These are phyloP conservation scores for Pseudozyma tsukubaensis DNA, from an alignment of 1,284 basidiomycete species.

Conservation along the genomic window DNA sequence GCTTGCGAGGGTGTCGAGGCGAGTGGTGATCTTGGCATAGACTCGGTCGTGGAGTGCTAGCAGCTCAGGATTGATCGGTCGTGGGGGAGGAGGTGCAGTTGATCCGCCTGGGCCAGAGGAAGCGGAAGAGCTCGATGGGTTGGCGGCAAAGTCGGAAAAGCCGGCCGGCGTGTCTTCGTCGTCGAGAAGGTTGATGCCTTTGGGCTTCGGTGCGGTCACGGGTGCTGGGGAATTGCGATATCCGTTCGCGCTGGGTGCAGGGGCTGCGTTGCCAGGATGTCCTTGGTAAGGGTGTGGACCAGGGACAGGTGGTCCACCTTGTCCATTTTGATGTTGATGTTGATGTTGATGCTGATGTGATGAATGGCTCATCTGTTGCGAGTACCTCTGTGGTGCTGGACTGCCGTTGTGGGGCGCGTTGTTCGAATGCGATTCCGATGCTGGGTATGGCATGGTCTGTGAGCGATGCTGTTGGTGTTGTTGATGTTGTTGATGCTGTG, in stretches of 20 bases:
- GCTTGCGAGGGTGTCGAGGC: conserved; percentile 77
- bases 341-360: conserved; percentile 5
- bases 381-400: not conserved
- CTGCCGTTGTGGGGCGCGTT: not conserved
- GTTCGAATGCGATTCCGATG: conserved; percentile 7
- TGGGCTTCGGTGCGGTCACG: conserved; percentile 20
- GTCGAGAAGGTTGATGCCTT: conserved; percentile 41
- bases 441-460: conserved; percentile 23
- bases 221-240: conserved; percentile 5
- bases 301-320: conserved; percentile 8
- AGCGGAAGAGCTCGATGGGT: not conserved
- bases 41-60: conserved; percentile 84
- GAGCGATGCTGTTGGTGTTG: conserved; percentile 21
- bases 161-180: conserved; percentile 20
- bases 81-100: conserved; percentile 77
- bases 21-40: conserved; percentile 78
- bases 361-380: conserved; percentile 4
- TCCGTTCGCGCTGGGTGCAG: conserved; percentile 3
- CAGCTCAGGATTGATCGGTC: conserved; percentile 81
- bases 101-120: not conserved
- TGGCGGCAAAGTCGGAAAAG: not conserved
- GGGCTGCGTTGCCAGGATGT: not conserved
- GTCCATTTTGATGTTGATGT: conserved; percentile 6
- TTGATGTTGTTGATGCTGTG: conserved; percentile 17
- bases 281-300: conserved; percentile 16